phyloP scores from a whole-genome alignment of 208 protist species.

The Trypanosoma cruzi region DNA sequence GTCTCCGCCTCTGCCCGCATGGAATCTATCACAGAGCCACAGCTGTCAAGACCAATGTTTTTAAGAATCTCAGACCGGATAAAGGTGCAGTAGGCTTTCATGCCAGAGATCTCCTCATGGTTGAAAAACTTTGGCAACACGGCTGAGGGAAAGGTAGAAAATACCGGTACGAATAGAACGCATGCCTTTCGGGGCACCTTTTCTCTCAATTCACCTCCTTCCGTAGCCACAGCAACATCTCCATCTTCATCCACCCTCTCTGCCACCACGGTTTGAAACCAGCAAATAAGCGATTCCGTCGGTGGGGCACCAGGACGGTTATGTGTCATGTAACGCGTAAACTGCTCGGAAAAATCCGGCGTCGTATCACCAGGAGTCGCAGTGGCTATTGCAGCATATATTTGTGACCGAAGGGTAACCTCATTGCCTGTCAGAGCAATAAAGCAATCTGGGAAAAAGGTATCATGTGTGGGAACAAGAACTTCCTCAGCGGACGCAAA shows the following conservation, averaged over 20 bases:
- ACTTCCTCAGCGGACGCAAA: conserved; percentile 12
- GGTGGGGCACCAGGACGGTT: conserved; percentile 28
- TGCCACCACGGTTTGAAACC: conserved; percentile 72
- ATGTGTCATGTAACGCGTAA: conserved; percentile 34
- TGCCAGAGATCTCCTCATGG: neutral
- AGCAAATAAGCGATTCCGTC: conserved; percentile 46
- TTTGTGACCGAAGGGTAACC: conserved; percentile 42
- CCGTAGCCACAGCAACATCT: conserved; percentile 9
- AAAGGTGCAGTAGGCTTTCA: conserved; percentile 19
- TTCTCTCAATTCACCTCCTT: conserved; percentile 23
- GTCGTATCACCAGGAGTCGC: neutral
- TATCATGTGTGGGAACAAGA: conserved; percentile 63
- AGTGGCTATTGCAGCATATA: conserved; percentile 15
- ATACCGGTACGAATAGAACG: conserved; percentile 36
- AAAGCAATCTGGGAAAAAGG: conserved; percentile 69
- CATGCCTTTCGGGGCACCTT: conserved; percentile 40
- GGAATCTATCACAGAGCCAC: conserved; percentile 7
- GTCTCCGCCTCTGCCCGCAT: conserved; percentile 15
- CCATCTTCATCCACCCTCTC: conserved; percentile 26
- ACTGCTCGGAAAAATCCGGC: conserved; percentile 27
- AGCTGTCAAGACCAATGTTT: conserved; percentile 23
- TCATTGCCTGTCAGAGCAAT: conserved; percentile 42
- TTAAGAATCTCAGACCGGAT: conserved; percentile 20
- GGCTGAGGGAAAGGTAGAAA: neutral
- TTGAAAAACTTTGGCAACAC: neutral